Conservation (phyloP, 2,329 filamentous ascomycete genomes). For the Colletotrichum chrysophilum region DNA sequence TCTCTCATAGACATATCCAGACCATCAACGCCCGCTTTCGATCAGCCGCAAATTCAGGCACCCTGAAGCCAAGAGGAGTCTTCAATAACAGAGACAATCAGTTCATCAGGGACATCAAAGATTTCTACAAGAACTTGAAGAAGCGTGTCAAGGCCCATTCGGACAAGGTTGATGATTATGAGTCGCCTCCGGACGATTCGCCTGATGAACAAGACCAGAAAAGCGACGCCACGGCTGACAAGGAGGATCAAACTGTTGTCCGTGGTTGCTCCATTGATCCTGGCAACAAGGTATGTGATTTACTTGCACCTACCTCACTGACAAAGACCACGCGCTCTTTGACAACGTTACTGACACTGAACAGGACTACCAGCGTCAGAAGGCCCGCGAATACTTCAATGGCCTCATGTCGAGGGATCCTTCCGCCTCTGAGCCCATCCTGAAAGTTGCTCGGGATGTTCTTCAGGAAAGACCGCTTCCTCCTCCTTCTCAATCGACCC, state of each 20-base stretch:
- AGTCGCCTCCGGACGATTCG: not conserved
- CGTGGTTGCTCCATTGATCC: not conserved
- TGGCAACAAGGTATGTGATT: not conserved
- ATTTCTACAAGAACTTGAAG: not conserved
- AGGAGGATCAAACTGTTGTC: not conserved
- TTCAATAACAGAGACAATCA: not conserved
- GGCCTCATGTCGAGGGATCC: not conserved
- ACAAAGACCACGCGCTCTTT: not conserved
- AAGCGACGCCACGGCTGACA: not conserved
- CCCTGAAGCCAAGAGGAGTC: not conserved
- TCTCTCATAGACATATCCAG: accelerated
- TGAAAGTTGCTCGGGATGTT: not conserved
- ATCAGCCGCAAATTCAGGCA: not conserved
- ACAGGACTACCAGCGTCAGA: not conserved
- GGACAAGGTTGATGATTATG: not conserved
- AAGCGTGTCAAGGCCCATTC: not conserved
- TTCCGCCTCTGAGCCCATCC: not conserved
- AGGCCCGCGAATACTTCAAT: not conserved
- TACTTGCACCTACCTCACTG: accelerated
- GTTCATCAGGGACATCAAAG: not conserved
- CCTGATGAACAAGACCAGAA: not conserved
- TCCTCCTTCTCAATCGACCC: not conserved
- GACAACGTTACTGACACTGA: not conserved
- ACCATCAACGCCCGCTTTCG: not conserved
- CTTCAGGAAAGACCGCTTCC: not conserved